Percentiles rank a stretch among this genome's conserved stretches.
phyloP scores from a whole-genome alignment of 1,284 basidiomycete species.

The Pyrrhoderma lamaoense region DNA sequence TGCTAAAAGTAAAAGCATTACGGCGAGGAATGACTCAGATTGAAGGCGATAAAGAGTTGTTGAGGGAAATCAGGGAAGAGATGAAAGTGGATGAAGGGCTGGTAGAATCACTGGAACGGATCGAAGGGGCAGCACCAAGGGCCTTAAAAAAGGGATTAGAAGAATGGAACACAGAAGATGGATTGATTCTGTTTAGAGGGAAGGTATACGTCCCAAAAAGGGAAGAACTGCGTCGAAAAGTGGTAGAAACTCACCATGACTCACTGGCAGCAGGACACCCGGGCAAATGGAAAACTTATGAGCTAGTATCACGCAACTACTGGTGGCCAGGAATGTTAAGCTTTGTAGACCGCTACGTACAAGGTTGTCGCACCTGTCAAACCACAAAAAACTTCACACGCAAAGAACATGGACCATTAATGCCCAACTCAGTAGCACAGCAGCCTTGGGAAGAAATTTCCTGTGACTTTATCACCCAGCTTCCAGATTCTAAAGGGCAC shows the following conservation, averaged over 20 bases:
- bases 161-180: not conserved
- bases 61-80: constrained; percentile 22
- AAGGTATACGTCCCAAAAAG: constrained; percentile 8
- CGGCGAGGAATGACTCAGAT: constrained; percentile 20
- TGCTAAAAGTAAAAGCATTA: not conserved
- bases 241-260: too few species aligned
- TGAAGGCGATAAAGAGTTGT: constrained; percentile 20
- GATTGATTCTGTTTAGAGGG: constrained; percentile 2
- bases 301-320: constrained; percentile 18
- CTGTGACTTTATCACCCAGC: constrained; percentile 21
- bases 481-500: constrained; percentile 28
- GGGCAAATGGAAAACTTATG: constrained; percentile 27
- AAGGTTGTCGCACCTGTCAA: constrained; percentile 20
- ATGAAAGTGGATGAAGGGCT: too few species aligned
- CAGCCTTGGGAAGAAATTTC: constrained; percentile 20
- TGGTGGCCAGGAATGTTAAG: too few species aligned
- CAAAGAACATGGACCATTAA: constrained; percentile 17
- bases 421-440: too few species aligned
- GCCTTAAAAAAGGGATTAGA: constrained; percentile 25
- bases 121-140: constrained; percentile 26
- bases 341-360: constrained; percentile 19
- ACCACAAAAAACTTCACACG: constrained; percentile 17
- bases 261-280: constrained; percentile 25
- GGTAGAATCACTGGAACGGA: constrained; percentile 19
- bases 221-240: constrained; percentile 7